Evolutionary conservation across 495 filamentous ascomycete genomes (phyloP).

Genomic region (Massariosphaeria phaeospora): DNA sequence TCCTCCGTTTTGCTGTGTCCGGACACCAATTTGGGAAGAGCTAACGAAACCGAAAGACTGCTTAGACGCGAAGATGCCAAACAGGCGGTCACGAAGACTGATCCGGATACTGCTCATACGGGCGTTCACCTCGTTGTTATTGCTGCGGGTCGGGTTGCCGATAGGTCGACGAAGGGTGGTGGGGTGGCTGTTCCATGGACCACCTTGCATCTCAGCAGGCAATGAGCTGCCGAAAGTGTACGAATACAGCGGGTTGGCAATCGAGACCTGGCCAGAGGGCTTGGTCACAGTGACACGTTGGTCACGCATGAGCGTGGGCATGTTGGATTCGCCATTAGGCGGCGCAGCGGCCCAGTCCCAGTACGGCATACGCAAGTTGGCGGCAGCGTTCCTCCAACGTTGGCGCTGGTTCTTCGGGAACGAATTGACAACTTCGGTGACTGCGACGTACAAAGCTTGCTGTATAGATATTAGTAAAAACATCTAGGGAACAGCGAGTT

Average conservation of each 20-base stretch:
- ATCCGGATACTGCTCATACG: conserved; percentile 15
- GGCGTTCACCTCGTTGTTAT: conserved; percentile 27
- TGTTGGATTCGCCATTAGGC: conserved; percentile 13
- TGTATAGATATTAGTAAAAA: conserved; percentile 25
- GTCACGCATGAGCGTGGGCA: conserved; percentile 26
- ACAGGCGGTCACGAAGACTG: conserved; percentile 28
- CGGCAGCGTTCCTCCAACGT: conserved; percentile 21
- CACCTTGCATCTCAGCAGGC: conserved; percentile 22
- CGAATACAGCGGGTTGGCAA: conserved; percentile 30
- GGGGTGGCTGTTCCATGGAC: conserved; percentile 20
- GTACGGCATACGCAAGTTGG: conserved; percentile 30
- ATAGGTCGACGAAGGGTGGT: conserved; percentile 29
- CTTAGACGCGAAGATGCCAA: conserved; percentile 23
- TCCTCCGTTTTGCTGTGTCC: conserved; percentile 9
- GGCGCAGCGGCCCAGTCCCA: conserved; percentile 31
- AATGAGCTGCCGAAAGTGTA: conserved; percentile 24
- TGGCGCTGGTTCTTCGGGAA: conserved; percentile 42
- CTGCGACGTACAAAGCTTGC: conserved; percentile 53
- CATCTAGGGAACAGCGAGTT: background rate
- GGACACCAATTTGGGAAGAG: conserved; percentile 21
- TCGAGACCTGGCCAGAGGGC: conserved; percentile 23
- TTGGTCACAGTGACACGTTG: conserved; percentile 23
- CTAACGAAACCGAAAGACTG: conserved; percentile 16
- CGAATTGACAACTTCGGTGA: conserved; percentile 49
- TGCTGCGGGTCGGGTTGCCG: conserved; percentile 24